Conservation (phyloP, 2,329 filamentous ascomycete species). For the Ophioceras dolichostomum region DNA sequence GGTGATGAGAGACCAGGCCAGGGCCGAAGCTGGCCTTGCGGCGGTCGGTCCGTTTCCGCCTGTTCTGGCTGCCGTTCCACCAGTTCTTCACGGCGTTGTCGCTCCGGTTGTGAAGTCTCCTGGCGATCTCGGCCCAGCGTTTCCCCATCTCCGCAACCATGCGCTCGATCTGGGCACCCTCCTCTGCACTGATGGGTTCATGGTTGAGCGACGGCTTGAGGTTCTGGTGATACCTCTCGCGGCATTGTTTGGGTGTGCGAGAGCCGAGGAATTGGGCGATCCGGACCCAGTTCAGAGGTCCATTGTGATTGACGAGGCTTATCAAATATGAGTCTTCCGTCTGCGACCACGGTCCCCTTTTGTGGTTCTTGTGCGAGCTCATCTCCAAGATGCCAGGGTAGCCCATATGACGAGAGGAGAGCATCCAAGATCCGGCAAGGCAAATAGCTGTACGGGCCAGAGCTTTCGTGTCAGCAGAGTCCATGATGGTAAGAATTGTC, state of each 20-base stretch:
- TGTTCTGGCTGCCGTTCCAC: slow-evolving; percentile 92
- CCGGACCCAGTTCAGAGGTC: slow-evolving; percentile 76
- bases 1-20: slow-evolving; percentile 16
- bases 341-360: slow-evolving; percentile 59
- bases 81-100: slow-evolving; percentile 97
- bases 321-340: slow-evolving; percentile 57
- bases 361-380: slow-evolving; percentile 1
- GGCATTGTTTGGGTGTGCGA: slow-evolving; percentile 85
- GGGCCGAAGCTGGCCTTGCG: slow-evolving; percentile 16
- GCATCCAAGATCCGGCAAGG: too few species aligned
- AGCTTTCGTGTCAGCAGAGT: too few species aligned
- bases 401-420: too few species aligned
- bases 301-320: slow-evolving; percentile 53
- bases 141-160: slow-evolving; percentile 71
- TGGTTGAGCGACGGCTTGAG: slow-evolving; percentile 67
- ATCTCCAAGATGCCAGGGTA: too few species aligned
- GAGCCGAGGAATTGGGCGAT: slow-evolving; percentile 66
- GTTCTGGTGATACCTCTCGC: slow-evolving; percentile 90
- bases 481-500: too few species aligned
- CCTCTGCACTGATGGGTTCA: slow-evolving; percentile 57
- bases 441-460: too few species aligned
- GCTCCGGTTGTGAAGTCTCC: slow-evolving; percentile 69
- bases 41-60: slow-evolving; percentile 43
- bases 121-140: slow-evolving; percentile 87
- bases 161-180: slow-evolving; percentile 61